These are phyloP conservation scores for Colletotrichum graminicola DNA, from an alignment of 2,329 filamentous ascomycete species.

Conservation along the genomic window DNA sequence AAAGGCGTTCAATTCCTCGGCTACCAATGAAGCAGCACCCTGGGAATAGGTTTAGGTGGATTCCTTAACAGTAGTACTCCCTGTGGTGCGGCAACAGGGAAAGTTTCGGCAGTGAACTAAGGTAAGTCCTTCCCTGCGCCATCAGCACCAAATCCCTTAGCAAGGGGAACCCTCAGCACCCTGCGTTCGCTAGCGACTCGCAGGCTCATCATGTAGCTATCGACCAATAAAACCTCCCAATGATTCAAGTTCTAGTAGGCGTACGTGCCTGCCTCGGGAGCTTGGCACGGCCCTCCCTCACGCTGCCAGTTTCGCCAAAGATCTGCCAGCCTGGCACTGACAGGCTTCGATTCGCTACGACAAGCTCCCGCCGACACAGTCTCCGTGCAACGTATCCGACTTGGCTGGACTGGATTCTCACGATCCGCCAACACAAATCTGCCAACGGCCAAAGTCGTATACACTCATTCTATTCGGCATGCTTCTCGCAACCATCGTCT, in stretches of 20 bases:
- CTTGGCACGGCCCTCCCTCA: slow-evolving; percentile 37
- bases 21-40: slow-evolving; percentile 1
- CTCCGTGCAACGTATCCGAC: slow-evolving; percentile 35
- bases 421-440: slow-evolving; percentile 23
- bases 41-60: neutral
- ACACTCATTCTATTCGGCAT: slow-evolving; percentile 25
- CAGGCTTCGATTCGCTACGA: slow-evolving; percentile 11
- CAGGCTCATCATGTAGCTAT: neutral
- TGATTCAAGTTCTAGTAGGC: slow-evolving; percentile 18
- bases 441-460: slow-evolving; percentile 11
- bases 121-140: neutral
- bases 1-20: neutral
- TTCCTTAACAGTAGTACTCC: neutral
- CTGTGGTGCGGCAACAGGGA: slow-evolving; percentile 4
- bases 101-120: neutral
- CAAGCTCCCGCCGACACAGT: slow-evolving; percentile 22
- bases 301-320: slow-evolving; percentile 38
- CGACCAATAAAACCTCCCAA: slow-evolving; percentile 21
- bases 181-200: slow-evolving; percentile 14
- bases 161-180: neutral
- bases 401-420: slow-evolving; percentile 22
- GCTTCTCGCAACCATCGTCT: slow-evolving; percentile 16
- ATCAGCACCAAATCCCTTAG: neutral
- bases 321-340: slow-evolving; percentile 37
- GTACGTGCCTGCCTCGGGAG: slow-evolving; percentile 34